Evolutionary conservation across 108 stramenopile genomes (phyloP).

Genomic region (Skeletonema grethae): DNA sequence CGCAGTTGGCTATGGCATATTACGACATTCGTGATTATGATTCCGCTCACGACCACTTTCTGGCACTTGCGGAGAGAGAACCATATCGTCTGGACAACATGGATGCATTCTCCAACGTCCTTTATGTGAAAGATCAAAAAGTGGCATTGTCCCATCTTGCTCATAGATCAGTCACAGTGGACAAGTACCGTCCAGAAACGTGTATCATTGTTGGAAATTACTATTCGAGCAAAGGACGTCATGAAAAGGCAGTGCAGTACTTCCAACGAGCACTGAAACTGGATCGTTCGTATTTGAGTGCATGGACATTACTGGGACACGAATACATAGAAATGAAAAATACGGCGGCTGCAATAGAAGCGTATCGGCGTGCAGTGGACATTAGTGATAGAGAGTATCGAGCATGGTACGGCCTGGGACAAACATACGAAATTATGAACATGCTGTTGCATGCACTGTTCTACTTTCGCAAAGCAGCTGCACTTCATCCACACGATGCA

Average conservation of each 20-base stretch:
- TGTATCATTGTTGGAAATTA: constrained; percentile 98
- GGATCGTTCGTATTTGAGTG: constrained; percentile 88
- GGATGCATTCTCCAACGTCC: constrained; percentile 93
- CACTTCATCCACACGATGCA: constrained; percentile 94
- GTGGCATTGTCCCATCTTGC: constrained; percentile 83
- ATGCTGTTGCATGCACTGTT: constrained; percentile 93
- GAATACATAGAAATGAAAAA: constrained; percentile 98
- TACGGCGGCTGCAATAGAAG: constrained; percentile 94
- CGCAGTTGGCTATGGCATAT: constrained; percentile 82
- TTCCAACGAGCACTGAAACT: constrained; percentile 93
- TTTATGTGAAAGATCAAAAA: constrained; percentile 95
- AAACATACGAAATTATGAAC: constrained; percentile 97
- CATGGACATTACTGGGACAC: constrained; percentile 99
- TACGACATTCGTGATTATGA: constrained; percentile 93
- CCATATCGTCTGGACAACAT: constrained; percentile 91
- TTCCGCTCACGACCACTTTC: constrained; percentile 83
- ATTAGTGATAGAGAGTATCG: constrained; percentile 93
- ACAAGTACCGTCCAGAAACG: constrained; percentile 95
- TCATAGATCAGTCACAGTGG: constrained; percentile 82
- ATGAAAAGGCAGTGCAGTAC: constrained; percentile 95
- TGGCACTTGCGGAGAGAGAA: constrained; percentile 67
- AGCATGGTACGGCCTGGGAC: constrained; percentile 99
- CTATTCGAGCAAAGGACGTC: constrained; percentile 93
- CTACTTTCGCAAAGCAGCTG: constrained; percentile 95
- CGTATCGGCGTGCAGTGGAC: constrained; percentile 97